Evolutionary conservation across 129 eudicot genomes (phyloP).

Genomic region (Flaveria trinervia): DNA sequence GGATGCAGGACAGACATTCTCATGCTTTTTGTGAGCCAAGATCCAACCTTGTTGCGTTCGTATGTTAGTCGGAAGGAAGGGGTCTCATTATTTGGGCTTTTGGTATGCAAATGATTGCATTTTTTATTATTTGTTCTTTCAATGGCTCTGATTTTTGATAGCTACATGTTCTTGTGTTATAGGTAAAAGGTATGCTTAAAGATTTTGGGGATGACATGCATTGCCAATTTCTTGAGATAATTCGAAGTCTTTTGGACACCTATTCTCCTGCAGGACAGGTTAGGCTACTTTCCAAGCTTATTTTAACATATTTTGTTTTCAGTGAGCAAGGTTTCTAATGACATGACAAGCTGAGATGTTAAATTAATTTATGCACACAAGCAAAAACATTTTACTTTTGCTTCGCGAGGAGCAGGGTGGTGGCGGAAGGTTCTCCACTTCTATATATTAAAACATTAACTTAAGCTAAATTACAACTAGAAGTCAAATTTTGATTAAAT

Average conservation of each 20-base stretch:
- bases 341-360: neutral
- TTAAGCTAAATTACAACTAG: neutral
- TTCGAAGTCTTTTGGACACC: slow-evolving; percentile 80
- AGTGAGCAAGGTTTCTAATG: slow-evolving; percentile 14
- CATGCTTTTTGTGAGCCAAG: slow-evolving; percentile 82
- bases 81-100: slow-evolving; percentile 70
- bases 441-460: neutral
- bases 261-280: slow-evolving; percentile 76
- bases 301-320: neutral
- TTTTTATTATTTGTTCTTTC: neutral
- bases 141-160: slow-evolving; percentile 4
- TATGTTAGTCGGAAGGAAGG: slow-evolving; percentile 77
- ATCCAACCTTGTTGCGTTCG: slow-evolving; percentile 71
- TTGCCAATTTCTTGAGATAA: slow-evolving; percentile 89
- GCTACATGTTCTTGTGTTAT: slow-evolving; percentile 18
- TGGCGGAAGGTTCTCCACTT: neutral
- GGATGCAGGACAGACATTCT: slow-evolving; percentile 99
- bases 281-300: slow-evolving; percentile 9
- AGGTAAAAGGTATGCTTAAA: slow-evolving; percentile 91
- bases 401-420: neutral
- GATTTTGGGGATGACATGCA: slow-evolving; percentile 97
- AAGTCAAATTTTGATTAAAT: neutral
- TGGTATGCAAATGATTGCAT: slow-evolving; percentile 51
- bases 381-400: neutral
- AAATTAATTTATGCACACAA: neutral